A percentile compares a stretch with the other conserved stretches of the same genome.
Conservation (phyloP, 345 rosid genomes). For the Pugionium cornutum region DNA sequence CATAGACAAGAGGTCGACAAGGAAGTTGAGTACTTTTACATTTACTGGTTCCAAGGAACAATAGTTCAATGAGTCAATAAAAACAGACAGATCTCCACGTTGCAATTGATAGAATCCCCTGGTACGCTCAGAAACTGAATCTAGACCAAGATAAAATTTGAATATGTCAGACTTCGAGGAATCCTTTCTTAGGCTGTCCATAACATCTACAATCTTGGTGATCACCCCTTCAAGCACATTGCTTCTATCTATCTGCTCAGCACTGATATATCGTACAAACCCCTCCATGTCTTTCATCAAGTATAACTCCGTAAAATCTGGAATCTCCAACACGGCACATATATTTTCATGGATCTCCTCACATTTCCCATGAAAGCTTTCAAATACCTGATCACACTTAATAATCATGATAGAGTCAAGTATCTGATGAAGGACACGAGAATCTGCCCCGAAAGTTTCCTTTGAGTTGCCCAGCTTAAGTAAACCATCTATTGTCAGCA, state of each 20-base stretch:
- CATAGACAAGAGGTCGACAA: slow-evolving; percentile 72
- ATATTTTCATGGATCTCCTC: slow-evolving; percentile 59
- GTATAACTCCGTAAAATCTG: slow-evolving; percentile 65
- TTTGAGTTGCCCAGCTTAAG: slow-evolving; percentile 52
- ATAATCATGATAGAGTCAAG: slow-evolving; percentile 64
- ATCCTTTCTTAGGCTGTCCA: slow-evolving; percentile 78
- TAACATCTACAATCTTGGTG: slow-evolving; percentile 60
- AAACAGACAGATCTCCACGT: slow-evolving; percentile 69
- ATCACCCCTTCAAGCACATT: slow-evolving; percentile 70
- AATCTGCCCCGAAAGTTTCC: slow-evolving; percentile 46
- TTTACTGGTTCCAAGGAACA: slow-evolving; percentile 77
- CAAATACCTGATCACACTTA: slow-evolving; percentile 74
- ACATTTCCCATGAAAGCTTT: slow-evolving; percentile 66
- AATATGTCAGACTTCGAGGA: slow-evolving; percentile 54
- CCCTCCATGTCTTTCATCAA: slow-evolving; percentile 85
- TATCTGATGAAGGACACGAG: slow-evolving; percentile 52
- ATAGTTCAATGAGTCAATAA: slow-evolving; percentile 66
- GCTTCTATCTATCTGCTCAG: slow-evolving; percentile 51
- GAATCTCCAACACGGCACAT: slow-evolving; percentile 48
- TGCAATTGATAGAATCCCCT: slow-evolving; percentile 53
- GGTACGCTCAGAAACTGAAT: slow-evolving; percentile 44
- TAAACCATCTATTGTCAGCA: slow-evolving; percentile 59
- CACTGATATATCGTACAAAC: slow-evolving; percentile 56
- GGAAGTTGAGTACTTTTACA: slow-evolving; percentile 77
- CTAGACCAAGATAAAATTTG: slow-evolving; percentile 67